Conservation (phyloP, 352 stramenopile genomes). For the Globisporangium solare region DNA sequence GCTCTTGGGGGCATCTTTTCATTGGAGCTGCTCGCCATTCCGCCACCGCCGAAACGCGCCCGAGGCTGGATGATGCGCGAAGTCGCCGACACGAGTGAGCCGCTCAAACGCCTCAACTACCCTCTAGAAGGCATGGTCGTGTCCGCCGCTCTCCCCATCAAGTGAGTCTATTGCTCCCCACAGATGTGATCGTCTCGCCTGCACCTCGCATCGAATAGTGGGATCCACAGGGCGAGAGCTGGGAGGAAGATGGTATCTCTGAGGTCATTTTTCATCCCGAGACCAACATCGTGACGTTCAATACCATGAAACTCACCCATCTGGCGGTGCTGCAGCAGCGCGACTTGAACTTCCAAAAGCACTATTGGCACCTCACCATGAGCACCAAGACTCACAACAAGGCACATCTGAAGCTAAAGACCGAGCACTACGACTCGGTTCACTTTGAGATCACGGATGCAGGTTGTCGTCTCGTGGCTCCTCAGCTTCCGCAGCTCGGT, state of each 20-base stretch:
- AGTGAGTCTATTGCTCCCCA: conserved; percentile 41
- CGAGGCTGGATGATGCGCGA: conserved; percentile 78
- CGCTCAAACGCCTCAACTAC: conserved; percentile 65
- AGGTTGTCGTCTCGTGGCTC: conserved; percentile 50
- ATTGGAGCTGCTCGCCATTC: conserved; percentile 65
- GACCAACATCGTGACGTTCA: conserved; percentile 62
- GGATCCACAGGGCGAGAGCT: conserved; percentile 40
- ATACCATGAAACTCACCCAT: conserved; percentile 69
- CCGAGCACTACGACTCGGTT: conserved; percentile 43
- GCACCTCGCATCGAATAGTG: conserved; percentile 64
- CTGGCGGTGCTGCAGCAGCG: conserved; percentile 62
- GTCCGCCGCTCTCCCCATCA: conserved; percentile 62
- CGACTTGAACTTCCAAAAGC: conserved; percentile 68
- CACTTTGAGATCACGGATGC: conserved; percentile 66
- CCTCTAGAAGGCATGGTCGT: conserved; percentile 69
- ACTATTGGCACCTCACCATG: conserved; percentile 57
- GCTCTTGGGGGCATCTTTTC: conserved; percentile 60
- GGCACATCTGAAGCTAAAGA: conserved; percentile 51
- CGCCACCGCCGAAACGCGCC: conserved; percentile 58
- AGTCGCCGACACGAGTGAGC: conserved; percentile 35
- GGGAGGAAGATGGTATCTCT: conserved; percentile 75
- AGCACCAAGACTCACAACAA: conserved; percentile 28
- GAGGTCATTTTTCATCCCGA: conserved; percentile 55
- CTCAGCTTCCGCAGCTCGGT: conserved; percentile 41
- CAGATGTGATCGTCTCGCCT: conserved; percentile 43